phyloP scores from a whole-genome alignment of 257 asterid genomes.

The Orobanche coerulescens region DNA sequence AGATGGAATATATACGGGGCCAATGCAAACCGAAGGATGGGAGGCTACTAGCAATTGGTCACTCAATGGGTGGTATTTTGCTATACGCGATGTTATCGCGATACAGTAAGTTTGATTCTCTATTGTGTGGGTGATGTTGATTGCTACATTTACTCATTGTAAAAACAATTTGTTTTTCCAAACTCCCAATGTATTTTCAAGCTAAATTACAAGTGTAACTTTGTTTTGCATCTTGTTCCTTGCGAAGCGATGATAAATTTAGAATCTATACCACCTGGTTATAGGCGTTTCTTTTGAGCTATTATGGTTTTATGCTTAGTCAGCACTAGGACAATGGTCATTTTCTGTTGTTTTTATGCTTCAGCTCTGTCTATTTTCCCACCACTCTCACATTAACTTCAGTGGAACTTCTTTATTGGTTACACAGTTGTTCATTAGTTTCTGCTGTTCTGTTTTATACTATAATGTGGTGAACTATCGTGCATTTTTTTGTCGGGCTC shows the following conservation, averaged over 20 bases:
- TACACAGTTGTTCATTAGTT: not conserved
- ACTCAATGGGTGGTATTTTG: conserved; percentile 97
- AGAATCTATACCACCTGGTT: conserved; percentile 9
- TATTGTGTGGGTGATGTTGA: conserved; percentile 6
- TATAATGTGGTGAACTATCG: not conserved
- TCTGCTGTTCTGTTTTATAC: not conserved
- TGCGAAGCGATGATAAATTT: not conserved
- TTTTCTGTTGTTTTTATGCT: not conserved
- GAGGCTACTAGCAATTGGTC: conserved; percentile 80
- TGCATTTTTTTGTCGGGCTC: not conserved
- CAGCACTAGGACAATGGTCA: not conserved
- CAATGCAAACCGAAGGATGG: conserved; percentile 79
- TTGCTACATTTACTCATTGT: conserved; percentile 3
- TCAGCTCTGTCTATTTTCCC: conserved; percentile 2
- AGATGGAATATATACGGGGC: conserved; percentile 81
- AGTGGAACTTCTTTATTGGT: conserved; percentile 8
- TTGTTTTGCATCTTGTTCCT: conserved; percentile 1
- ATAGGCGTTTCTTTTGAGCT: not conserved
- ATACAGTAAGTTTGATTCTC: conserved; percentile 51
- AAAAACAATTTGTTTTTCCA: not conserved
- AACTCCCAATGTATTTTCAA: not conserved
- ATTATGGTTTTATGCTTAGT: not conserved
- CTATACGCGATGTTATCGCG: conserved; percentile 82
- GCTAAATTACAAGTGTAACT: not conserved
- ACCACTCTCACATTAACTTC: conserved; percentile 4